Evolutionary conservation across 768 basidiomycete species (phyloP).

Genomic region (Suillus spraguei): DNA sequence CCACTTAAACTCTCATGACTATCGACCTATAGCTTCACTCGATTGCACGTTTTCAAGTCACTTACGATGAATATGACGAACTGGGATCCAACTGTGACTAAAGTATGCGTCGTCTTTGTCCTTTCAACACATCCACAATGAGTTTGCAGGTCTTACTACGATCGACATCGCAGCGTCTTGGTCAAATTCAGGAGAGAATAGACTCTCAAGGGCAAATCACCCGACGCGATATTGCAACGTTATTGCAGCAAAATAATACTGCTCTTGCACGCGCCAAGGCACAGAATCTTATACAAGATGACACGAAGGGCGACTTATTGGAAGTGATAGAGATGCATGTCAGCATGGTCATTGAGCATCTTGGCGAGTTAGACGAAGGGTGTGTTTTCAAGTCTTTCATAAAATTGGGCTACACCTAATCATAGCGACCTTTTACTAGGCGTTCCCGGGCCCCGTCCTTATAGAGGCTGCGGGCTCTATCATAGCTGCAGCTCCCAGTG

Average conservation of each 20-base stretch:
- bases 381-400: constrained; percentile 25
- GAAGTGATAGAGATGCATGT: constrained; percentile 69
- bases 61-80: constrained; percentile 21
- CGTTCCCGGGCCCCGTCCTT: constrained; percentile 48
- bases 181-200: constrained; percentile 70
- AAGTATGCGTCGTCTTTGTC: constrained; percentile 22
- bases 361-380: constrained; percentile 57
- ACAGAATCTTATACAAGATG: constrained; percentile 65
- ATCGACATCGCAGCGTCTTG: constrained; percentile 62
- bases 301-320: constrained; percentile 60
- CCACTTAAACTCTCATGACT: not conserved
- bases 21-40: not conserved
- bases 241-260: constrained; percentile 63
- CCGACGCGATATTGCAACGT: constrained; percentile 66
- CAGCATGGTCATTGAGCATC: constrained; percentile 60
- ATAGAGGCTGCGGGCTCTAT: constrained; percentile 73
- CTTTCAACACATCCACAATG: not conserved
- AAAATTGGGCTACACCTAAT: constrained; percentile 4
- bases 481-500: constrained; percentile 59
- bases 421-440: constrained; percentile 28
- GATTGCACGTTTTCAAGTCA: not conserved
- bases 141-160: constrained; percentile 58
- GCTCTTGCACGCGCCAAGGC: constrained; percentile 72
- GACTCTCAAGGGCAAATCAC: constrained; percentile 65
- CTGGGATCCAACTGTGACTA: constrained; percentile 35